phyloP scores from a whole-genome alignment of 2,329 filamentous ascomycete genomes.

The Arthrobotrys musiformis region DNA sequence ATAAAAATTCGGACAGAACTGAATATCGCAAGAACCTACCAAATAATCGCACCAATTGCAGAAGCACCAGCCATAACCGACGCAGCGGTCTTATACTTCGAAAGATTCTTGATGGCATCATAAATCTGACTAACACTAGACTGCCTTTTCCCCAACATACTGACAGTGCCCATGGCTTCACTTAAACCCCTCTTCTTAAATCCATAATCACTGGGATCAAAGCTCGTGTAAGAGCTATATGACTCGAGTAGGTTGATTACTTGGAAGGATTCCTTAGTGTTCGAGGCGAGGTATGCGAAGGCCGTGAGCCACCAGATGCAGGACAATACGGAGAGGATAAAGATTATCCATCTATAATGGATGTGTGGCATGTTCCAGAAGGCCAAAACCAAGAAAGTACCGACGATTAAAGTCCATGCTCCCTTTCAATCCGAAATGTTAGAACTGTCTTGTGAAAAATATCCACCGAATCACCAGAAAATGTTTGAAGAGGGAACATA shows the following conservation, averaged over 20 bases:
- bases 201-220: constrained; percentile 3
- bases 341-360: constrained; percentile 44
- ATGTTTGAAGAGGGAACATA: not conserved
- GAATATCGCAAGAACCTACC: constrained; percentile 23
- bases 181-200: constrained; percentile 23
- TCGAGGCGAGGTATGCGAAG: constrained; percentile 49
- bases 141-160: constrained; percentile 9
- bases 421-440: not conserved
- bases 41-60: constrained; percentile 40
- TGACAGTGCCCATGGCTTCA: not conserved
- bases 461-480: not conserved
- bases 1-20: not conserved
- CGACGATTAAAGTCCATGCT: constrained; percentile 37
- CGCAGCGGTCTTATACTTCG: constrained; percentile 13
- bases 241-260: constrained; percentile 24
- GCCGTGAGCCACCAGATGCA: constrained; percentile 50
- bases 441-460: not conserved
- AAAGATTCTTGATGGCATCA: not conserved
- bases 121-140: not conserved
- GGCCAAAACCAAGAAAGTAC: constrained; percentile 27
- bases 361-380: constrained; percentile 23
- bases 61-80: constrained; percentile 47
- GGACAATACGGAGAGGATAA: constrained; percentile 34
- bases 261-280: constrained; percentile 20
- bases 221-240: constrained; percentile 10